Conservation (phyloP, 495 filamentous ascomycete genomes). For the Tuber aestivum region DNA sequence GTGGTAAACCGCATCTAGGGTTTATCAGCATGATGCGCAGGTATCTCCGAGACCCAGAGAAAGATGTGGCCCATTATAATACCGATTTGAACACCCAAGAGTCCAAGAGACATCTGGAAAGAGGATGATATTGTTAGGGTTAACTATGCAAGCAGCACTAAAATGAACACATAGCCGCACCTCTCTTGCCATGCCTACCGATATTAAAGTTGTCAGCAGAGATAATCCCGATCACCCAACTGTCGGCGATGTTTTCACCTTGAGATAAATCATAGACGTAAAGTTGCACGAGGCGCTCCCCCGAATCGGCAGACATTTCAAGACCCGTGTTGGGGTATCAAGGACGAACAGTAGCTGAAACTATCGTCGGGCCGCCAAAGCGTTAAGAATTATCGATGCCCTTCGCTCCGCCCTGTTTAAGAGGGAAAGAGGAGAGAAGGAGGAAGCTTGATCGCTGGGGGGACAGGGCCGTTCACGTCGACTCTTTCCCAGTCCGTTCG, state of each 20-base stretch:
- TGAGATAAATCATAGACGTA: conserved; percentile 92
- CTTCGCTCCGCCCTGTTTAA: background rate
- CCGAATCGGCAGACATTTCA: conserved; percentile 20
- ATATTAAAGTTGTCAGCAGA: background rate
- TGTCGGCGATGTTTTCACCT: conserved; percentile 43
- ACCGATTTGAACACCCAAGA: conserved; percentile 26
- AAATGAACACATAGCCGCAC: conserved; percentile 29
- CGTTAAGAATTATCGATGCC: background rate
- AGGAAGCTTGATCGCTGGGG: background rate
- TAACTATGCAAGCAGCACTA: conserved; percentile 41
- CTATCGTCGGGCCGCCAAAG: background rate
- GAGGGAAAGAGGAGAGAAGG: background rate
- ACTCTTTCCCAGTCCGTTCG: too few relatives aligned
- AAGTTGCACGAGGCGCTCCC: conserved; percentile 56
- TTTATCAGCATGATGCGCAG: background rate
- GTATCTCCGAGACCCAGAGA: background rate
- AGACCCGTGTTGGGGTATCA: background rate
- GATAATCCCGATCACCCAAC: background rate
- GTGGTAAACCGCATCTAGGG: conserved; percentile 76
- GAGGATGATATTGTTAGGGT: conserved; percentile 48
- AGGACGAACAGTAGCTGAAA: background rate
- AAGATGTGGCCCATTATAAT: background rate
- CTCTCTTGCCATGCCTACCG: conserved; percentile 46
- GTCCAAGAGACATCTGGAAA: conserved; percentile 49
- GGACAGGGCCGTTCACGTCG: too few relatives aligned